These are phyloP conservation scores for Ustanciosporium gigantosporum DNA, from an alignment of 1,284 basidiomycete species.

Conservation along the genomic window DNA sequence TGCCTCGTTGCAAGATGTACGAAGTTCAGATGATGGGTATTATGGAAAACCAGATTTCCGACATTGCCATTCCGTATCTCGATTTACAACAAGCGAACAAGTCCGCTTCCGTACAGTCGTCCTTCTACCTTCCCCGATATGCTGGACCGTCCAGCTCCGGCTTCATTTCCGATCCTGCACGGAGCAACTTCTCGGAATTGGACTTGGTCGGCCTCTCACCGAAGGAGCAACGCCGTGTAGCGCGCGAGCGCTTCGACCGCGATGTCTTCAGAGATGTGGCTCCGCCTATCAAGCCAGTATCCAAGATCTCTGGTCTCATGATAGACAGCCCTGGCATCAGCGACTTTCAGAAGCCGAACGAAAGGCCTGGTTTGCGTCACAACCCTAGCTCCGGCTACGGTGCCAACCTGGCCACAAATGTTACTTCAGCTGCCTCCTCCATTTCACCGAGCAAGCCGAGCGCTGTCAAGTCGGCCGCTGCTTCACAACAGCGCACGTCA, in stretches of 20 bases:
- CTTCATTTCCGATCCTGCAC: conserved; percentile 22
- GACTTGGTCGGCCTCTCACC: conserved; percentile 26
- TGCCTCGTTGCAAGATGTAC: conserved; percentile 60
- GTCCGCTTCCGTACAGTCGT: conserved; percentile 34
- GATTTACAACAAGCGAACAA: conserved; percentile 37
- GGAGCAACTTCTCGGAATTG: conserved; percentile 30
- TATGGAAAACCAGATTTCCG: conserved; percentile 57
- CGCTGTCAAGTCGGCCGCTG: background rate
- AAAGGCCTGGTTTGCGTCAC: conserved; percentile 26
- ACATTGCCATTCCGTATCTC: conserved; percentile 57
- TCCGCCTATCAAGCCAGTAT: conserved; percentile 7
- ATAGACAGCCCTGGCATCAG: conserved; percentile 19
- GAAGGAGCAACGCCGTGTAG: conserved; percentile 31
- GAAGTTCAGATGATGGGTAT: conserved; percentile 59
- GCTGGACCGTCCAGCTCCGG: conserved; percentile 24
- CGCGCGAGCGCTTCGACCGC: conserved; percentile 52
- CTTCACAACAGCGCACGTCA: conserved; percentile 7
- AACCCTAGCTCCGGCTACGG: conserved; percentile 34
- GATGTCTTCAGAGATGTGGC: conserved; percentile 47
- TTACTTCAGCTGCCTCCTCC: conserved; percentile 24
- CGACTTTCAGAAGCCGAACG: conserved; percentile 16
- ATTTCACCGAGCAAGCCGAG: conserved; percentile 24
- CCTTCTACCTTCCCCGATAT: conserved; percentile 34
- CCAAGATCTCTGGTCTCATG: conserved; percentile 1
- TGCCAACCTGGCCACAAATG: conserved; percentile 4